Evolutionary conservation across 1,284 basidiomycete species (phyloP).

Genomic region (Puccinia hordei): DNA sequence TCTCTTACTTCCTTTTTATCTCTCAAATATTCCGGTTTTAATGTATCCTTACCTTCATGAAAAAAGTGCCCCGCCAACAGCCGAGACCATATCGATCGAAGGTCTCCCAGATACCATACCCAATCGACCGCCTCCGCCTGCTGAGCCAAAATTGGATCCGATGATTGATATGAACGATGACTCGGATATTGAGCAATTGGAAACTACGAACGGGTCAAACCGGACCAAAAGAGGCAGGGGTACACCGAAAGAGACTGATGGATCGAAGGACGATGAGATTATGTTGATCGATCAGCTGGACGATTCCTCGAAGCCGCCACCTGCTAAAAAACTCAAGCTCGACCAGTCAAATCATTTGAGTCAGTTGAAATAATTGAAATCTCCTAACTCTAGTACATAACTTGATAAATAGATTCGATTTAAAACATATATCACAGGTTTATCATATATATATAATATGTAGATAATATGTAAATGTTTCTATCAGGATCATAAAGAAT

Average conservation of each 20-base stretch:
- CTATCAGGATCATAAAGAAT: too few relatives aligned
- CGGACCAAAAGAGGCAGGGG: constrained; percentile 7
- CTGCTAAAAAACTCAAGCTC: constrained; percentile 26
- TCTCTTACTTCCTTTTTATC: not conserved
- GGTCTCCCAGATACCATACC: constrained; percentile 7
- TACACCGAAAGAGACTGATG: not conserved
- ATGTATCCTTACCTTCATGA: not conserved
- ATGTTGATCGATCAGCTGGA: constrained; percentile 6
- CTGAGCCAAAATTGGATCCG: not conserved
- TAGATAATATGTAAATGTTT: too few relatives aligned
- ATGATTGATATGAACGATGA: not conserved
- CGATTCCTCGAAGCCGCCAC: not conserved
- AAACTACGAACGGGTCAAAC: not conserved
- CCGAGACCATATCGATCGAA: not conserved
- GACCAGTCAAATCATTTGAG: not conserved
- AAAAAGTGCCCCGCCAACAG: constrained; percentile 1
- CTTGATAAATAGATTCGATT: too few relatives aligned
- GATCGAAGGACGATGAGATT: constrained; percentile 12
- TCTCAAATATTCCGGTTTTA: not conserved
- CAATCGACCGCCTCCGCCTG: not conserved
- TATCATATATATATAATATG: too few relatives aligned
- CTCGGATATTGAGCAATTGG: constrained; percentile 27
- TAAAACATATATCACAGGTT: too few relatives aligned
- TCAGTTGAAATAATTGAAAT: constrained; percentile 2
- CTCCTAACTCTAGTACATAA: not conserved